phyloP scores from a whole-genome alignment of 139 green algal species.

The Chlorokybus atmophyticus region DNA sequence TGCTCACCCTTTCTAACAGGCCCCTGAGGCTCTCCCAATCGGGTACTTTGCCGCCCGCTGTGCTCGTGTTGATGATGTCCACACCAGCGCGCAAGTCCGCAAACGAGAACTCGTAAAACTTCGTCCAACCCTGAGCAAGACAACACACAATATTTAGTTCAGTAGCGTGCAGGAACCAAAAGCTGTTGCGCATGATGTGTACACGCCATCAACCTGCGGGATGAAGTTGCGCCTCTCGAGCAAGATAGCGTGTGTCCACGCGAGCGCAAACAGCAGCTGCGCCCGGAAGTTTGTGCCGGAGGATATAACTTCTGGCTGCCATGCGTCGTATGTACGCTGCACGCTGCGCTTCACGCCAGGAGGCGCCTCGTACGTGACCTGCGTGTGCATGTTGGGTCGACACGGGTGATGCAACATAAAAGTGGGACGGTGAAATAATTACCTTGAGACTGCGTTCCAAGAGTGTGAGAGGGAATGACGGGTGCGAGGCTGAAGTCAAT shows the following conservation, averaged over 20 bases:
- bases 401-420: too few species aligned
- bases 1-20: slow-evolving; percentile 47
- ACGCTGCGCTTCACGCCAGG: slow-evolving; percentile 63
- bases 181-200: not conserved
- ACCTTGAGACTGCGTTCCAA: slow-evolving; percentile 48
- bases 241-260: slow-evolving; percentile 72
- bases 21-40: slow-evolving; percentile 56
- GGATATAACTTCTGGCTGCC: slow-evolving; percentile 12
- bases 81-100: slow-evolving; percentile 51
- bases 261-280: slow-evolving; percentile 69
- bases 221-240: slow-evolving; percentile 62
- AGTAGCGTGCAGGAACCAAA: too few species aligned
- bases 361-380: slow-evolving; percentile 64
- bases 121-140: slow-evolving; percentile 64
- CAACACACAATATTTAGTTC: too few species aligned
- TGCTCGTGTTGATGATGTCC: slow-evolving; percentile 42
- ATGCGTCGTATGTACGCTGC: slow-evolving; percentile 51
- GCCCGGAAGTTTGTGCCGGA: slow-evolving; percentile 17
- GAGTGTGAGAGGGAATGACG: slow-evolving; percentile 52
- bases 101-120: slow-evolving; percentile 70
- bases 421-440: too few species aligned
- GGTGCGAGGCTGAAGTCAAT: slow-evolving; percentile 52
- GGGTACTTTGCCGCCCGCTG: slow-evolving; percentile 5
- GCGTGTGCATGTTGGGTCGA: too few species aligned
- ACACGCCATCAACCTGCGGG: slow-evolving; percentile 19